Evolutionary conservation across 208 protist species (phyloP), one percentile per base, ranked within the genome.

Genomic region (Trypanosoma cruzi): DNA sequence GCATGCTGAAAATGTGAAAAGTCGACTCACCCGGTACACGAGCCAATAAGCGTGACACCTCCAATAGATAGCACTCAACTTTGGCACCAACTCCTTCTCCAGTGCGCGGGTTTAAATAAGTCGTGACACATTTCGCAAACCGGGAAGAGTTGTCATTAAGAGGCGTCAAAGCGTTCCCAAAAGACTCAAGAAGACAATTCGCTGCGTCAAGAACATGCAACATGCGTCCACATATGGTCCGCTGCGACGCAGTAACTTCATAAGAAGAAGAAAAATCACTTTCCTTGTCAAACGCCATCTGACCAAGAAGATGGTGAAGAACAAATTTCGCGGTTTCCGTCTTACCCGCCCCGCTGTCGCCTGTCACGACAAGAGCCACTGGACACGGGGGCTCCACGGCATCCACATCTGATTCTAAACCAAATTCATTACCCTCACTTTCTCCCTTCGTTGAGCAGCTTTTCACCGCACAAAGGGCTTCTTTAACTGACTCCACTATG

Each of bases 331-430:
- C 49, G 4, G 71, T 73, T 70, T 92, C 86, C 24, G 85, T 93
- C 73, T 93, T 93, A 44, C 88, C 88, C 13, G 88, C 84, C 14
- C 88, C 88, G n/a, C 72, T 82, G 32, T 88, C 85, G 26, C 88
- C 88, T 14, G 68, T 80, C 42, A 89, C 70, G 32, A 86, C 31
- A 49, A 85, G 64, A 44, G 52, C 63, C 4, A 57, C 63, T 22
- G 55, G 48, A 7, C 42, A 10, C 16, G 44, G 11, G 20, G 4
- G 6, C 14, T 31, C 7, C 20, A 31, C 20, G 32, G 26, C 4
- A 46, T 20, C 32, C 10, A 8, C 8, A 40, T 14, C 16, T 34
- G 26, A 54, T 13, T 64, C 46, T 37, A n/a, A 22, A 22, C 20
- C 24, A 32, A 10, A 40, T 2, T 64, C 46, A 37, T 24, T 26